Evolutionary conservation across 1,284 basidiomycete genomes (phyloP).

Genomic region (Rhodotorula sp.): DNA sequence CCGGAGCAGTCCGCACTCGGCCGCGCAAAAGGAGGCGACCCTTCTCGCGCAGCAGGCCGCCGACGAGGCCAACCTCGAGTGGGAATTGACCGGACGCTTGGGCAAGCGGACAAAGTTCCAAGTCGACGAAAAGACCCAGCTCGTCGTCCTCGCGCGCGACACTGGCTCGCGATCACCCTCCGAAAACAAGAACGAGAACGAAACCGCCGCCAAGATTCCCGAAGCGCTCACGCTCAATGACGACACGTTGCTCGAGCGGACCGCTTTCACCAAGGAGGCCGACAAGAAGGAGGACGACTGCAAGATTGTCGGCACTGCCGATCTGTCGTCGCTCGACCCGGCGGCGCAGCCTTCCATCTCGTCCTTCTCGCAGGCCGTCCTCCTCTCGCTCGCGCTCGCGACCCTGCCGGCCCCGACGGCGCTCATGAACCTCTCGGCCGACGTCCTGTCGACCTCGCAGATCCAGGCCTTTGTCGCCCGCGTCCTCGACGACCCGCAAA

Average conservation of each 20-base stretch:
- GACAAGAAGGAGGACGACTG: slow-evolving; percentile 40
- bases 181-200: slow-evolving; percentile 29
- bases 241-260: slow-evolving; percentile 93
- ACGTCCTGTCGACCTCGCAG: slow-evolving; percentile 83
- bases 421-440: slow-evolving; percentile 37
- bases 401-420: slow-evolving; percentile 71
- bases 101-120: slow-evolving; percentile 97
- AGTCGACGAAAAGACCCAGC: slow-evolving; percentile 76
- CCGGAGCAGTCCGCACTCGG: slow-evolving; percentile 53
- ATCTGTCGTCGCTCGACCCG: slow-evolving; percentile 67
- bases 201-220: slow-evolving; percentile 55
- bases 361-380: slow-evolving; percentile 85
- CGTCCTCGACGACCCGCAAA: slow-evolving; percentile 78
- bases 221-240: slow-evolving; percentile 85
- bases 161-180: slow-evolving; percentile 47
- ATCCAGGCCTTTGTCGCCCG: slow-evolving; percentile 86
- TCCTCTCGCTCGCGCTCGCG: slow-evolving; percentile 76
- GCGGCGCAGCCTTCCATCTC: slow-evolving; percentile 79
- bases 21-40: slow-evolving; percentile 65
- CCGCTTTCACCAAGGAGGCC: slow-evolving; percentile 69
- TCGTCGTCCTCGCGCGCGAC: slow-evolving; percentile 90
- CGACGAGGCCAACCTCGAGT: slow-evolving; percentile 73
- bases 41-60: slow-evolving; percentile 79
- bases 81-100: slow-evolving; percentile 87
- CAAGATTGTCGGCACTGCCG: slow-evolving; percentile 46